phyloP scores from a whole-genome alignment of 192 early-diverging fungal genomes.

The Podila horticola region DNA sequence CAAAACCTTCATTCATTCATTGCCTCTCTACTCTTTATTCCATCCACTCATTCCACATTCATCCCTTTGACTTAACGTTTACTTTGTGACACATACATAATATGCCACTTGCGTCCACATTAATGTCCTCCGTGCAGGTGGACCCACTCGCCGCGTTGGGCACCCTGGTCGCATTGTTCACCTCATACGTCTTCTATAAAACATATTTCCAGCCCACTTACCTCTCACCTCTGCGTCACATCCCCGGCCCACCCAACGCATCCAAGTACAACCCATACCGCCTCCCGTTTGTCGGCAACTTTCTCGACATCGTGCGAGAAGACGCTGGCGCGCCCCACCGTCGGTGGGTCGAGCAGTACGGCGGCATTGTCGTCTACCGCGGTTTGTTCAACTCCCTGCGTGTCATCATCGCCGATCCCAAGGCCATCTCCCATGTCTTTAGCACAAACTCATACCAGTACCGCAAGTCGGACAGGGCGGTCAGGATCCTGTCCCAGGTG shows the following conservation, averaged over 20 bases:
- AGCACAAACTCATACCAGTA: slow-evolving; percentile 57
- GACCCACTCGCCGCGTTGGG: slow-evolving; percentile 16
- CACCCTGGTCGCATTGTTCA: slow-evolving; percentile 15
- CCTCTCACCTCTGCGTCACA: slow-evolving; percentile 49
- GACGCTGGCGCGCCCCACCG: slow-evolving; percentile 58
- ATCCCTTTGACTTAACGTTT: neutral
- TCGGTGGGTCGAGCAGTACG: slow-evolving; percentile 61
- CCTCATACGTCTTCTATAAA: slow-evolving; percentile 51
- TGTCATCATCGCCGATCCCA: slow-evolving; percentile 59
- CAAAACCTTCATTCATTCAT: too few relatives aligned
- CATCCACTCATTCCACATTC: neutral
- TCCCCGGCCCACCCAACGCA: slow-evolving; percentile 61
- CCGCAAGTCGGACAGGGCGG: slow-evolving; percentile 42
- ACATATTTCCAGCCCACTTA: slow-evolving; percentile 52
- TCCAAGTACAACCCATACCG: slow-evolving; percentile 42
- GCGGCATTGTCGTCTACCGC: slow-evolving; percentile 58
- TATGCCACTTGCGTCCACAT: slow-evolving; percentile 25
- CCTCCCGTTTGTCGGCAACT: slow-evolving; percentile 56
- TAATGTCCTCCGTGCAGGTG: neutral
- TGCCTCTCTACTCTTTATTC: neutral
- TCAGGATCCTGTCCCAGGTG: slow-evolving; percentile 38
- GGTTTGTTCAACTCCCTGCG: slow-evolving; percentile 53
- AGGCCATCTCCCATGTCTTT: slow-evolving; percentile 57
- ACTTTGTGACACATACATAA: neutral
- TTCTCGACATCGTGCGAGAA: slow-evolving; percentile 52